A percentile compares a stretch with the other conserved stretches of the same genome.
Evolutionary conservation across 306 rosid species (phyloP).

Genomic region (Mucuna pruriens): DNA sequence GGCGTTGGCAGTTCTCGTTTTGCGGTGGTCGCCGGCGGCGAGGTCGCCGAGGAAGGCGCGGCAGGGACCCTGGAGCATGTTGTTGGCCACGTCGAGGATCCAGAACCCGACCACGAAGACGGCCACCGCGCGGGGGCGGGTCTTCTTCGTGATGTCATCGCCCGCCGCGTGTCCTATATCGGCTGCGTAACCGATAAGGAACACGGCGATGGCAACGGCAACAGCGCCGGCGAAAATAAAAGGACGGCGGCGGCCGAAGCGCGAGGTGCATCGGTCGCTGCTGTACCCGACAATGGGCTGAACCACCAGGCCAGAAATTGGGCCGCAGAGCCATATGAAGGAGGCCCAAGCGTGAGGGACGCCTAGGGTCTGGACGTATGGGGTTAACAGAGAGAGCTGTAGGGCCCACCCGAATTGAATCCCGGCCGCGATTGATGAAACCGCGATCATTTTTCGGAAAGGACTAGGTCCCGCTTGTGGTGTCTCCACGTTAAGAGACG

Average conservation of each 20-base stretch:
- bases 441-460: no score
- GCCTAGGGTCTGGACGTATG: slow-evolving; percentile 74
- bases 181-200: slow-evolving; percentile 77
- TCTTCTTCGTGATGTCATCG: not conserved
- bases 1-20: slow-evolving; percentile 49
- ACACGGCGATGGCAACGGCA: slow-evolving; percentile 52
- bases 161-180: slow-evolving; percentile 67
- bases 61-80: slow-evolving; percentile 79
- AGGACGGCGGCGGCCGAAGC: slow-evolving; percentile 84
- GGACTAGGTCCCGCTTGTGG: no score
- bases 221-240: slow-evolving; percentile 55
- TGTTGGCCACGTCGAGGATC: slow-evolving; percentile 79
- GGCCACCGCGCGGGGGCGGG: slow-evolving; percentile 44
- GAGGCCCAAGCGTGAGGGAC: slow-evolving; percentile 73
- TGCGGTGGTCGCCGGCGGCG: slow-evolving; percentile 48
- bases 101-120: slow-evolving; percentile 61
- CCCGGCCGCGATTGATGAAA: slow-evolving; percentile 81
- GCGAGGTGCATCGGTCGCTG: slow-evolving; percentile 72
- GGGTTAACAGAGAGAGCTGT: slow-evolving; percentile 72
- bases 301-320: slow-evolving; percentile 74
- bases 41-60: slow-evolving; percentile 70
- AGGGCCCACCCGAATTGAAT: slow-evolving; percentile 92
- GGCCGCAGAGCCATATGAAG: slow-evolving; percentile 86
- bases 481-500: no score
- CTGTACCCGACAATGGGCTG: slow-evolving; percentile 78